Conservation (phyloP, 2,329 filamentous ascomycete species). For the Microdochium bolleyi region DNA sequence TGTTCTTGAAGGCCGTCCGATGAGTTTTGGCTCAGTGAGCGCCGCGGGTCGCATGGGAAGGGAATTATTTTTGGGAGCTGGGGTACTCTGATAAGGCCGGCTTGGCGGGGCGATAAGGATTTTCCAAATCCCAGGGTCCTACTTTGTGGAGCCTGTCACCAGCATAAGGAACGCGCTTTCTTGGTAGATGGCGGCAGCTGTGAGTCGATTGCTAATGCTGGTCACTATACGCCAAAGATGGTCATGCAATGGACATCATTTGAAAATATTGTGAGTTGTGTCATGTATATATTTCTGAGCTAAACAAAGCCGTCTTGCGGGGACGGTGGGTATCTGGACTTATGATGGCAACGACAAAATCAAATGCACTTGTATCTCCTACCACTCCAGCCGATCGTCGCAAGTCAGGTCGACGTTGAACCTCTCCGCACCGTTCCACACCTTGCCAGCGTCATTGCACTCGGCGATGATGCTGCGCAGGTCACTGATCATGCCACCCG, state of each 20-base stretch:
- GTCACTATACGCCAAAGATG: no score
- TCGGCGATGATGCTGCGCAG: conserved; percentile 43
- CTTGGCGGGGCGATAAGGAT: not conserved
- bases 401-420: conserved; percentile 49
- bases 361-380: no score
- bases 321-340: not conserved
- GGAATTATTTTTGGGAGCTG: not conserved
- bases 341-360: no score
- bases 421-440: conserved; percentile 50
- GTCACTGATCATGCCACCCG: conserved; percentile 50
- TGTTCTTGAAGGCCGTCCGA: not conserved
- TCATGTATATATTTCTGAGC: not conserved
- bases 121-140: not conserved
- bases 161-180: no score
- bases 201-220: no score
- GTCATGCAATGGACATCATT: no score
- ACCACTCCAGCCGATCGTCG: conserved; percentile 53
- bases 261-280: no score
- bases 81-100: not conserved
- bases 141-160: no score
- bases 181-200: no score
- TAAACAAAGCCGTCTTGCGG: not conserved
- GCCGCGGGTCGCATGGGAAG: not conserved
- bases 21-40: not conserved
- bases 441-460: conserved; percentile 41